Evolutionary conservation across 2,329 filamentous ascomycete genomes (phyloP).

Genomic region (Venturiaceae sp.): DNA sequence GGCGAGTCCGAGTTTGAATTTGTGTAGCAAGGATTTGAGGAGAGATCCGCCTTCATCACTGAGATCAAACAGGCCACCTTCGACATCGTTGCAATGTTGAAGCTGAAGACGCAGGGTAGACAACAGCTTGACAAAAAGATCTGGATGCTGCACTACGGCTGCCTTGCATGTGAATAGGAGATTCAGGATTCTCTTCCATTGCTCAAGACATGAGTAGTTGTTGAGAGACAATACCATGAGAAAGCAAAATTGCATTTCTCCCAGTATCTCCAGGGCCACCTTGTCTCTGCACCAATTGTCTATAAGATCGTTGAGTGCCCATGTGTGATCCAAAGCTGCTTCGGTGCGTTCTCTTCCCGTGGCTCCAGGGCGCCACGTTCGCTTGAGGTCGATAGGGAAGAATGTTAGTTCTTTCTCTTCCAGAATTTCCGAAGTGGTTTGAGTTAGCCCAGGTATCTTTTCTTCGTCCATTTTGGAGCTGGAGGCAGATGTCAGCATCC

Average conservation of each 20-base stretch:
- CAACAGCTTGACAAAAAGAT: conserved; percentile 43
- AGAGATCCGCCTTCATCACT: conserved; percentile 42
- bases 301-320: conserved; percentile 45
- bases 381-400: conserved; percentile 49
- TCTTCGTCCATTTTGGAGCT: conserved; percentile 47
- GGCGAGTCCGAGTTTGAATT: conserved; percentile 42
- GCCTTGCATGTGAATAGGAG: conserved; percentile 47
- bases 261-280: conserved; percentile 29
- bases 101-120: conserved; percentile 42
- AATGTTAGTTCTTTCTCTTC: conserved; percentile 40
- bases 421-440: conserved; percentile 9
- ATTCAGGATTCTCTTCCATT: conserved; percentile 51
- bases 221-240: conserved; percentile 53
- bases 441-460: conserved; percentile 46
- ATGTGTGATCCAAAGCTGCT: conserved; percentile 51
- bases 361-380: conserved; percentile 52
- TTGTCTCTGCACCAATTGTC: conserved; percentile 26
- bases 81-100: conserved; percentile 45
- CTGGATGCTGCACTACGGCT: conserved; percentile 38
- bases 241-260: conserved; percentile 54
- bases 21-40: conserved; percentile 40
- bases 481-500: conserved; percentile 49
- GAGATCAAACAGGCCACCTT: conserved; percentile 52
- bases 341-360: conserved; percentile 53
- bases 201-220: conserved; percentile 56